These are phyloP conservation scores for Stentor roeselii DNA, from an alignment of 73 alveolate species.

Conservation along the genomic window DNA sequence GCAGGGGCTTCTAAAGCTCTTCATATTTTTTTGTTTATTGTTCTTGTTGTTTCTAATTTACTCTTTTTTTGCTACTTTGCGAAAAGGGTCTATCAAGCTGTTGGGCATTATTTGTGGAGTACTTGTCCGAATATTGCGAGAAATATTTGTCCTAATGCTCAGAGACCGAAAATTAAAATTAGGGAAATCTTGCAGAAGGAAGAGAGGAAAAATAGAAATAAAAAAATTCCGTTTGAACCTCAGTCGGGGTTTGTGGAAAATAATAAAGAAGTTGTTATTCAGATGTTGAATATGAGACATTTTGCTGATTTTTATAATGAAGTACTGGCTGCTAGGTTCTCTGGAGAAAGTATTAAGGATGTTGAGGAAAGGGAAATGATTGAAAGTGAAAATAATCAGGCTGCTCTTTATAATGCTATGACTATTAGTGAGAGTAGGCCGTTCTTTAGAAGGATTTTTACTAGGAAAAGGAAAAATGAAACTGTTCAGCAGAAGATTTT, in stretches of 20 bases:
- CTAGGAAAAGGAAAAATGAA: not conserved
- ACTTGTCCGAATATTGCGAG: not conserved
- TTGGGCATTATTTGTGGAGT: not conserved
- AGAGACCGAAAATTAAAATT: not conserved
- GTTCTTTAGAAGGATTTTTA: not conserved
- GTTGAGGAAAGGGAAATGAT: not conserved
- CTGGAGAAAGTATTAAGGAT: not conserved
- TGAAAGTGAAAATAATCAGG: too few species aligned
- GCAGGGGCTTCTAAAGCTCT: not conserved
- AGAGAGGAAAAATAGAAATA: not conserved
- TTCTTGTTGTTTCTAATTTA: not conserved
- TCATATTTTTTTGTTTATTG: not conserved
- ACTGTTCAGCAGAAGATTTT: not conserved
- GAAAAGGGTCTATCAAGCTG: not conserved
- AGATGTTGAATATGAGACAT: not conserved
- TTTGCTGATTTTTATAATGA: not conserved
- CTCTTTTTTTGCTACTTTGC: not conserved
- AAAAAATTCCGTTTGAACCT: not conserved
- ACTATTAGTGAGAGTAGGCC: not conserved
- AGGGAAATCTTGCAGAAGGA: not conserved
- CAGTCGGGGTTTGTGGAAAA: not conserved
- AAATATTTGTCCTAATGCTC: not conserved
- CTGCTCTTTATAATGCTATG: not conserved
- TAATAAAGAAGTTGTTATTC: slow-evolving; percentile 1
- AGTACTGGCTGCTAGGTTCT: not conserved